A percentile compares a stretch with the other conserved stretches of the same genome.
phyloP scores from a whole-genome alignment of 176 grass and related monocot genomes.

The Saccharum officinarum region DNA sequence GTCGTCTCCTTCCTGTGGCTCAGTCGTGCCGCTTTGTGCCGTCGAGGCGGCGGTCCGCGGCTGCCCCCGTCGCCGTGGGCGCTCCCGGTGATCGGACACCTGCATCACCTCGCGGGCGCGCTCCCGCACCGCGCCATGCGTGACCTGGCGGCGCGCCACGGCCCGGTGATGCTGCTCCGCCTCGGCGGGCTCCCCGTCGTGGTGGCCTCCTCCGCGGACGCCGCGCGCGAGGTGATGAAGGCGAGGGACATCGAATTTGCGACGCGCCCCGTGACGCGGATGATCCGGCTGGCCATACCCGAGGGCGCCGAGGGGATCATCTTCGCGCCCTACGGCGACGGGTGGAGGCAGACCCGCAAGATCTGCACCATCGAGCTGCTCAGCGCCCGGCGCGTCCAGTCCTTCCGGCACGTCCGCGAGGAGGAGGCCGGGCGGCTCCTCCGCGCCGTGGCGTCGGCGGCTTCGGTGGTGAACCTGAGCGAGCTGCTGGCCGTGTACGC shows the following conservation, averaged over 20 bases:
- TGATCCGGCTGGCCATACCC: neutral
- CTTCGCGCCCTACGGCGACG: conserved; percentile 29
- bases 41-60: neutral
- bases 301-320: conserved; percentile 11
- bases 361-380: conserved; percentile 29
- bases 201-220: neutral
- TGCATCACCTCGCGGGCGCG: conserved; percentile 42
- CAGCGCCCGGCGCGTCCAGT: conserved; percentile 25
- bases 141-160: conserved; percentile 11
- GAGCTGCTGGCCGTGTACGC: neutral
- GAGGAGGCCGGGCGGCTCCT: conserved; percentile 8
- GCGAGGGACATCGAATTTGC: neutral
- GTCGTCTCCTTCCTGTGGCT: neutral
- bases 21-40: neutral
- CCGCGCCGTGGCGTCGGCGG: neutral
- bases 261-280: conserved; percentile 27
- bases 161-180: neutral
- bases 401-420: conserved; percentile 28
- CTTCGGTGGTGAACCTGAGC: conserved; percentile 28
- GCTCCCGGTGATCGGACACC: conserved; percentile 42
- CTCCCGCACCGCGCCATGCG: conserved; percentile 36
- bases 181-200: neutral
- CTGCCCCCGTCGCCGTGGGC: conserved; percentile 35
- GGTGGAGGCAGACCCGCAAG: conserved; percentile 19
- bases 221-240: neutral